These are phyloP conservation scores for Trichoderma sp. DNA, from an alignment of 2,329 filamentous ascomycete species.

Conservation along the genomic window DNA sequence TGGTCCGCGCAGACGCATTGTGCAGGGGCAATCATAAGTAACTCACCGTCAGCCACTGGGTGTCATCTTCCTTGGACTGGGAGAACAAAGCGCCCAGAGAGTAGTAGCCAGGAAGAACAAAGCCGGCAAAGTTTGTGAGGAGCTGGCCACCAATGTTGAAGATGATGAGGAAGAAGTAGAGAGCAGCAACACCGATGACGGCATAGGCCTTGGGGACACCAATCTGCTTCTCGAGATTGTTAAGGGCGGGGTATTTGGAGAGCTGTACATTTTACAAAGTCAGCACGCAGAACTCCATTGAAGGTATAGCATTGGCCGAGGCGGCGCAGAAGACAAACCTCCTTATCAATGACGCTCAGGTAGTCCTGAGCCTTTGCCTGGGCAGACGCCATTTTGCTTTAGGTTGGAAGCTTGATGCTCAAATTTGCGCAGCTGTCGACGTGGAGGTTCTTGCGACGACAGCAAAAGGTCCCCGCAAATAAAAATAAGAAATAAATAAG, in stretches of 20 bases:
- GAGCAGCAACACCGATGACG: slow-evolving; percentile 68
- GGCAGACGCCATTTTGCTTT: slow-evolving; percentile 62
- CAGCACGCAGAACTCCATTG: slow-evolving; percentile 24
- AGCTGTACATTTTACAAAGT: slow-evolving; percentile 52
- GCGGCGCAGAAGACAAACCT: slow-evolving; percentile 56
- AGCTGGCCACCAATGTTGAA: slow-evolving; percentile 90
- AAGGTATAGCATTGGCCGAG: background rate
- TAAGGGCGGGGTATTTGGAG: slow-evolving; percentile 78
- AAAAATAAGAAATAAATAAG: background rate
- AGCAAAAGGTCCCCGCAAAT: background rate
- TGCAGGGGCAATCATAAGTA: background rate
- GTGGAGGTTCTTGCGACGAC: slow-evolving; percentile 3
- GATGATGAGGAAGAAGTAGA: slow-evolving; percentile 89
- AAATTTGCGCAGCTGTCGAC: slow-evolving; percentile 3
- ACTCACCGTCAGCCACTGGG: slow-evolving; percentile 73
- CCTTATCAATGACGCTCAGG: slow-evolving; percentile 75
- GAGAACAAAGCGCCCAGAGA: slow-evolving; percentile 76
- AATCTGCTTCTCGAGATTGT: slow-evolving; percentile 82
- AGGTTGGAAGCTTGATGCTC: background rate
- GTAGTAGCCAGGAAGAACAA: slow-evolving; percentile 81
- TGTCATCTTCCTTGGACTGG: slow-evolving; percentile 69
- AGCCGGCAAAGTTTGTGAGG: slow-evolving; percentile 82
- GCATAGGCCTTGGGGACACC: slow-evolving; percentile 82
- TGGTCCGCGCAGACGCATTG: background rate
- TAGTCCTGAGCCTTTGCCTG: slow-evolving; percentile 76